Base-by-base conservation (phyloP, 2,329 filamentous ascomycete species). In the Escovopsis sp. region DNA sequence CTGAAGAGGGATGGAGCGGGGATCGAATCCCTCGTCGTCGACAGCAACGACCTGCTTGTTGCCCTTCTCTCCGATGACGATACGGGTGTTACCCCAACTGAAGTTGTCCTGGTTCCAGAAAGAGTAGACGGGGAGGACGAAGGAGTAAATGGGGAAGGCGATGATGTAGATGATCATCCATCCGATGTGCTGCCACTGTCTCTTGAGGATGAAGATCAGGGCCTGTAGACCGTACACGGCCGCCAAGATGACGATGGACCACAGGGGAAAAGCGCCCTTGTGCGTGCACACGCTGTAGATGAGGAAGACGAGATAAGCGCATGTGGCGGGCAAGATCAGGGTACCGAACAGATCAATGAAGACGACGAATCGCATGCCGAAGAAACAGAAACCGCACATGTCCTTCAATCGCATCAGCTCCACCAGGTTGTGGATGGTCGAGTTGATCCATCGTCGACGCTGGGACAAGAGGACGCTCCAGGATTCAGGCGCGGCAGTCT, bases 71-170 rank as follows among this genome's bases (percentile, higher is more conserved):
- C 87, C 89, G 51, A 96, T 84, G 51, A 98, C 91, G 50, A 98
- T 79, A 75, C 91, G 87, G 1, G 91, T 98, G 67, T 91, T 96
- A 72, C 91, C 91, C 91, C 91, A 98, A 2, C 81, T 81, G 72
- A 98, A 98, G 66, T 98, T 89, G 64, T 98, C 91, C 62, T 95
- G 88, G 65, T 95, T 94, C 91, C 91, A 98, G 80, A 98, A 98
- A 0, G 89, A 94, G 68, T 96, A 98, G 49, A 98, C 67, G 1
- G 91, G 91, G 11, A 98, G 74, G 48, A 93, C 59, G 54, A 98
- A 85, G 4, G 82, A 91, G 68, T 89, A 95, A 53, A 98, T 83
- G 0, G 91, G 91, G 68, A 84, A 95, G 3, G 91, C 91, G n/a
- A 93, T 53, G 48, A 98, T 73, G 65, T 98, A 98, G 58, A 98